Conservation (phyloP, 1,139 yeast genomes). For the Hyphopichia wangnamkhiaoensis region DNA sequence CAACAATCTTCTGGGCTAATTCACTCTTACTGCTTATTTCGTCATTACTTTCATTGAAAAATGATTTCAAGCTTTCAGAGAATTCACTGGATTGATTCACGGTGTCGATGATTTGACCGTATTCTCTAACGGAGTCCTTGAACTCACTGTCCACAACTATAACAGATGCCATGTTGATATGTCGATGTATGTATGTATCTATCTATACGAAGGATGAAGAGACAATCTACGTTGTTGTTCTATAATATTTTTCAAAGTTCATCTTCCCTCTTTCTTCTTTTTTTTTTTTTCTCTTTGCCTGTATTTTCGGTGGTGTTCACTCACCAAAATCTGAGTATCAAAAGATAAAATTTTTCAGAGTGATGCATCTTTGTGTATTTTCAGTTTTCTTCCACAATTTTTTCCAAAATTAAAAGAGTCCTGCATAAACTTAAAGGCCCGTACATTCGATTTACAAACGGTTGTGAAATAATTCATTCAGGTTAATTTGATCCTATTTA, state of each 20-base stretch:
- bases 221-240: no score
- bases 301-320: not conserved
- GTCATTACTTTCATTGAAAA: constrained; percentile 22
- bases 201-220: no score
- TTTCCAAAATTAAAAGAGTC: not conserved
- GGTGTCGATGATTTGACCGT: constrained; percentile 41
- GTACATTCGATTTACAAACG: not conserved
- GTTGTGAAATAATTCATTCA: not conserved
- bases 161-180: constrained; percentile 46
- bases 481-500: not conserved
- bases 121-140: constrained; percentile 43
- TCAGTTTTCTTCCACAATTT: not conserved
- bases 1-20: constrained; percentile 29
- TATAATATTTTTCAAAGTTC: no score
- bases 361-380: not conserved
- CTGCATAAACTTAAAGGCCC: not conserved
- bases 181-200: no score
- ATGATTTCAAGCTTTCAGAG: constrained; percentile 28
- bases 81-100: constrained; percentile 28
- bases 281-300: constrained; percentile 4
- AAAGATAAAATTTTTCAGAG: constrained; percentile 1
- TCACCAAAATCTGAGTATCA: no score
- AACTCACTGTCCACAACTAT: constrained; percentile 49
- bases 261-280: constrained; percentile 4
- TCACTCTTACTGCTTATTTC: constrained; percentile 31